Evolutionary conservation across 139 green algal genomes (phyloP).

Genomic region (Chlorella sp.): DNA sequence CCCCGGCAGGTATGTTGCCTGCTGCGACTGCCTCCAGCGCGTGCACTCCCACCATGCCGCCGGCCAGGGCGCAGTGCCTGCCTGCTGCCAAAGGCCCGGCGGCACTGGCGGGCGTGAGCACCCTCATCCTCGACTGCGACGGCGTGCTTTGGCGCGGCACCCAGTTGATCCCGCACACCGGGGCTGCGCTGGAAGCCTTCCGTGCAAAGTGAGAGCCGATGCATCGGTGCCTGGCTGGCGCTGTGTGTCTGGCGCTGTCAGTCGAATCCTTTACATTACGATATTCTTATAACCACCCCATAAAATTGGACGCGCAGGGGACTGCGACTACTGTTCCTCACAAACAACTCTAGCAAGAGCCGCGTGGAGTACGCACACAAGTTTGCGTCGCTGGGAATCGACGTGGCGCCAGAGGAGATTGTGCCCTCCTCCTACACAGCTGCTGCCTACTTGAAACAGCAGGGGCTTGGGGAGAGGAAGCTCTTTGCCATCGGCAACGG

Average conservation of each 20-base stretch:
- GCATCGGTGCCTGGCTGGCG: no score
- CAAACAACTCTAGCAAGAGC: conserved; percentile 67
- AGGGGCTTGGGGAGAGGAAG: conserved; percentile 50
- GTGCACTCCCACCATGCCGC: no score
- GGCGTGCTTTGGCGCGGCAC: conserved; percentile 64
- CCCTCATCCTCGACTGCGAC: conserved; percentile 67
- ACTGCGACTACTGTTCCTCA: conserved; percentile 71
- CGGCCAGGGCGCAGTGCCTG: no score
- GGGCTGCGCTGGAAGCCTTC: no score
- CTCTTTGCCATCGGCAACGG: conserved; percentile 52
- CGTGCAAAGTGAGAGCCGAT: no score
- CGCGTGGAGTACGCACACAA: conserved; percentile 48
- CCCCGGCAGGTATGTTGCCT: no score
- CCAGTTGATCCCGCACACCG: conserved; percentile 36
- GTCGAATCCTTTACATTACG: no score
- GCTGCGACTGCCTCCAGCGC: no score
- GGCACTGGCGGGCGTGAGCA: conserved; percentile 43
- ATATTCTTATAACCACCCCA: no score
- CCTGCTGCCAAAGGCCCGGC: no score
- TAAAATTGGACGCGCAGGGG: no score
- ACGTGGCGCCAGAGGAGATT: conserved; percentile 57
- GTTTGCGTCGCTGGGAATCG: conserved; percentile 53
- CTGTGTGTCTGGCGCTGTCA: no score
- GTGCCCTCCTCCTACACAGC: conserved; percentile 65
- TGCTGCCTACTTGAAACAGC: conserved; percentile 62